A percentile compares a stretch with the other conserved stretches of the same genome.
Evolutionary conservation across 441 rosid species (phyloP).

Genomic region (Erysimum cheiri): DNA sequence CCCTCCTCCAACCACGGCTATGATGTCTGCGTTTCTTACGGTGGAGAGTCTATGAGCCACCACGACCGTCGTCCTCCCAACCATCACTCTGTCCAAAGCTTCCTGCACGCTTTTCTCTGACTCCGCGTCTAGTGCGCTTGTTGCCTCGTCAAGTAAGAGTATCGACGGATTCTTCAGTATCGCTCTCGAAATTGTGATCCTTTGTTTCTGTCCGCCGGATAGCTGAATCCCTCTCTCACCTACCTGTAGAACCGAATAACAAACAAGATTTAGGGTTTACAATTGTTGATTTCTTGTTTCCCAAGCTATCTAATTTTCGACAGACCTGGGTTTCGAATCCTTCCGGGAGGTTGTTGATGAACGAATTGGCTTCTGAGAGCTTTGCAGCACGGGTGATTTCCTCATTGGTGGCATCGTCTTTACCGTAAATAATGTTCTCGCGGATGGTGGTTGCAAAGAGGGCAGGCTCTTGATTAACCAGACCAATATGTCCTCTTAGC

Average conservation of each 20-base stretch:
- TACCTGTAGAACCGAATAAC: constrained; percentile 52
- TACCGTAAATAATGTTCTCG: constrained; percentile 90
- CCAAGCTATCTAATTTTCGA: neutral
- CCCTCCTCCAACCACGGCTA: constrained; percentile 80
- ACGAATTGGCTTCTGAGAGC: constrained; percentile 79
- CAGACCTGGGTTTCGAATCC: constrained; percentile 91
- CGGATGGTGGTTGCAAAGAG: constrained; percentile 81
- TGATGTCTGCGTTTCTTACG: constrained; percentile 78
- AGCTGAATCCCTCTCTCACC: constrained; percentile 92
- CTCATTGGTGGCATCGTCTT: constrained; percentile 70
- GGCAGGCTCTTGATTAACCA: constrained; percentile 96
- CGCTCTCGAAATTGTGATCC: constrained; percentile 82
- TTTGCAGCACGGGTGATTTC: constrained; percentile 74
- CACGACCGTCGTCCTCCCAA: constrained; percentile 86
- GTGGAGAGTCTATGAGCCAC: constrained; percentile 95
- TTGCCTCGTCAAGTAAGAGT: constrained; percentile 93
- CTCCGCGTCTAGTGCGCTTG: constrained; percentile 90
- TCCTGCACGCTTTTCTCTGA: constrained; percentile 91
- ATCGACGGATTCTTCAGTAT: constrained; percentile 81
- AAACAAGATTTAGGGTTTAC: constrained; percentile 8
- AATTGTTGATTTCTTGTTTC: neutral
- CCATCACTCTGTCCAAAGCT: constrained; percentile 90
- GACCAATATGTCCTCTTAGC: constrained; percentile 84
- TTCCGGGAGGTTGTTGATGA: constrained; percentile 85
- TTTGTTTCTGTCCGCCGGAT: constrained; percentile 95